A percentile compares a stretch with the other conserved stretches of the same genome.
These are phyloP conservation scores for Pichia sp. DNA, from an alignment of 1,139 yeast species.

Conservation along the genomic window DNA sequence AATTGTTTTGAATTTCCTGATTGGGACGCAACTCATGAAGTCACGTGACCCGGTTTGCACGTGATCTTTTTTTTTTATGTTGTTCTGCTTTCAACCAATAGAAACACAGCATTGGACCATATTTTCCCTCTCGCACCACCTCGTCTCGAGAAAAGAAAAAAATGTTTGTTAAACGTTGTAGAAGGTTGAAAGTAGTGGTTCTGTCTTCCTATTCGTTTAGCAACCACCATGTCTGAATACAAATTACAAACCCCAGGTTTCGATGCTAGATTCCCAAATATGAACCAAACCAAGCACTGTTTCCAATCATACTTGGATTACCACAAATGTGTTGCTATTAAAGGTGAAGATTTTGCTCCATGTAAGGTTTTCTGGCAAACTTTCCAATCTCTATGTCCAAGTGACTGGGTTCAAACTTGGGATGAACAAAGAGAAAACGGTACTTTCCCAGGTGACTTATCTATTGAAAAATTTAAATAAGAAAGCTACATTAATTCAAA, in stretches of 20 bases:
- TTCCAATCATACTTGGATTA: slow-evolving; percentile 97
- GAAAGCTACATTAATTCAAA: too few species aligned
- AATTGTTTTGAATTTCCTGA: neutral
- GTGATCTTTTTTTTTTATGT: too few species aligned
- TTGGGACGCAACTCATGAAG: neutral
- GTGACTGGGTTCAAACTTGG: slow-evolving; percentile 91
- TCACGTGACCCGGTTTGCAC: too few species aligned
- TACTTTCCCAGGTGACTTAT: slow-evolving; percentile 57
- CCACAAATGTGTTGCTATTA: slow-evolving; percentile 92
- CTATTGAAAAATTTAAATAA: slow-evolving; percentile 24
- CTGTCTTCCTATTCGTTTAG: neutral
- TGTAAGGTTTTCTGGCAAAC: slow-evolving; percentile 93
- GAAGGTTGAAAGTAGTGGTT: too few species aligned
- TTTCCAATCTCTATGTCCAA: slow-evolving; percentile 85
- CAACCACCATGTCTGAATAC: slow-evolving; percentile 28
- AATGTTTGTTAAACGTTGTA: too few species aligned
- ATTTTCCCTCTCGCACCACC: too few species aligned
- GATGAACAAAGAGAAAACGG: slow-evolving; percentile 84
- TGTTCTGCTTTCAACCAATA: too few species aligned
- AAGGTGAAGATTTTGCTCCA: slow-evolving; percentile 98
- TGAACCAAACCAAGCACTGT: slow-evolving; percentile 96
- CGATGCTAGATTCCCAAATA: slow-evolving; percentile 93
- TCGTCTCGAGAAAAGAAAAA: too few species aligned
- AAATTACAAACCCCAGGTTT: slow-evolving; percentile 74
- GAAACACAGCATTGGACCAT: too few species aligned